Conservation (phyloP, 75 land plant species). For the Chamaecyparis obtusa region DNA sequence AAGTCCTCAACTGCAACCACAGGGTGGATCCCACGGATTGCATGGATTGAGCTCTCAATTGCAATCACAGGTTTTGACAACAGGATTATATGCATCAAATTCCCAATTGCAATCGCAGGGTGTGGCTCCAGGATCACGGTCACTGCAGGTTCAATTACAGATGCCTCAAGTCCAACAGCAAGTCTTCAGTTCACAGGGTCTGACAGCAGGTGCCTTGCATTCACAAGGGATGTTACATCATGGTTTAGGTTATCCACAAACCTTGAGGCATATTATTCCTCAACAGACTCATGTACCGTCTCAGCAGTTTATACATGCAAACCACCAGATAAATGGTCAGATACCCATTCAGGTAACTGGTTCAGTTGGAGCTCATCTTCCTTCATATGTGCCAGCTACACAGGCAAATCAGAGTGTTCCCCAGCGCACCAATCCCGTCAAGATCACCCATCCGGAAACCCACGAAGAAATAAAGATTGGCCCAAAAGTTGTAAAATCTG, state of each 20-base stretch:
- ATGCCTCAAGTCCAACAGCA: constrained; percentile 54
- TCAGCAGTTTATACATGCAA: constrained; percentile 13
- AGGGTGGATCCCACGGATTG: background rate
- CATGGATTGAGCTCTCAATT: constrained; percentile 26
- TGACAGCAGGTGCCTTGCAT: constrained; percentile 50
- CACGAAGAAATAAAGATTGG: constrained; percentile 64
- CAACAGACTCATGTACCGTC: constrained; percentile 21
- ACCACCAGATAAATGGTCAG: constrained; percentile 18
- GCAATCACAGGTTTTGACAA: constrained; percentile 28
- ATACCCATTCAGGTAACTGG: constrained; percentile 52
- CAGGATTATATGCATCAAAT: constrained; percentile 2
- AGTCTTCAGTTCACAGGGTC: constrained; percentile 41
- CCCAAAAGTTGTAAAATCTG: constrained; percentile 19
- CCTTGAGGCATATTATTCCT: constrained; percentile 22
- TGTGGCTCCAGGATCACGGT: constrained; percentile 20
- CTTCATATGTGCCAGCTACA: constrained; percentile 41
- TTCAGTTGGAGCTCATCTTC: constrained; percentile 38
- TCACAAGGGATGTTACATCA: constrained; percentile 63
- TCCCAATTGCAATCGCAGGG: constrained; percentile 51
- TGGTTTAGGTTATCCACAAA: constrained; percentile 37
- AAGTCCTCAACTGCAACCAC: background rate
- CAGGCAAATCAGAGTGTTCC: constrained; percentile 45
- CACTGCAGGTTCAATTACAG: constrained; percentile 42
- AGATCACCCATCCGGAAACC: constrained; percentile 89
- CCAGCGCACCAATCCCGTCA: constrained; percentile 53